These are phyloP conservation scores for Gonapodya sp. DNA, from an alignment of 192 early-diverging fungal species.

Conservation along the genomic window DNA sequence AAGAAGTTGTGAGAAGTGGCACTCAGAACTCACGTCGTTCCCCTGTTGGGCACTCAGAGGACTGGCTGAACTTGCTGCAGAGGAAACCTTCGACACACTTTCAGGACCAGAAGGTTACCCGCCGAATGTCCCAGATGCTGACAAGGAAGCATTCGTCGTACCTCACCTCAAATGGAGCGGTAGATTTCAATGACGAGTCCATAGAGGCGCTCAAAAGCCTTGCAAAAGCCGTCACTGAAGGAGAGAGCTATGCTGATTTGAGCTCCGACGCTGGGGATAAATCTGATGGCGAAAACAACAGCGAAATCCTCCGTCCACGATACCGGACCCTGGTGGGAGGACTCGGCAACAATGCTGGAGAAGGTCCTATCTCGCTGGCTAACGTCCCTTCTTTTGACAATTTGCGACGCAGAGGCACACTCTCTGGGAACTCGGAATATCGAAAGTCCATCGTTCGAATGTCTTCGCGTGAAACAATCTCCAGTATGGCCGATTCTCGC, in stretches of 20 bases:
- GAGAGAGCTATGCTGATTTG: neutral
- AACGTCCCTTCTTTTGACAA: neutral
- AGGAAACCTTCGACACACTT: constrained; percentile 1
- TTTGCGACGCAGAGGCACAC: neutral
- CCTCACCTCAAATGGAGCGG: neutral
- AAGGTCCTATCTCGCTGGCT: neutral
- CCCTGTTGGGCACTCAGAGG: neutral
- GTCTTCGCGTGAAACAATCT: neutral
- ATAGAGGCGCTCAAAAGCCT: neutral
- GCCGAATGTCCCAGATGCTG: neutral
- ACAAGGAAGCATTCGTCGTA: neutral
- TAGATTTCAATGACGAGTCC: neutral
- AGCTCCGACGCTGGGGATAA: neutral
- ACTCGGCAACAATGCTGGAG: neutral
- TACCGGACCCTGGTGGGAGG: neutral
- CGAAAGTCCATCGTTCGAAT: neutral
- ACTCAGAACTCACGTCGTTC: neutral
- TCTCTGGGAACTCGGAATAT: neutral
- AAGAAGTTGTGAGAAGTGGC: neutral
- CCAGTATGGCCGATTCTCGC: neutral
- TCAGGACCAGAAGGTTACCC: neutral
- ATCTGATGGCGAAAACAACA: neutral
- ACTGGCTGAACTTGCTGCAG: neutral
- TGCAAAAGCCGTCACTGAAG: neutral
- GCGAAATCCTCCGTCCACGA: neutral